These are phyloP conservation scores for Adiantum capillusveneris DNA, from an alignment of 75 land plant species.

Conservation along the genomic window DNA sequence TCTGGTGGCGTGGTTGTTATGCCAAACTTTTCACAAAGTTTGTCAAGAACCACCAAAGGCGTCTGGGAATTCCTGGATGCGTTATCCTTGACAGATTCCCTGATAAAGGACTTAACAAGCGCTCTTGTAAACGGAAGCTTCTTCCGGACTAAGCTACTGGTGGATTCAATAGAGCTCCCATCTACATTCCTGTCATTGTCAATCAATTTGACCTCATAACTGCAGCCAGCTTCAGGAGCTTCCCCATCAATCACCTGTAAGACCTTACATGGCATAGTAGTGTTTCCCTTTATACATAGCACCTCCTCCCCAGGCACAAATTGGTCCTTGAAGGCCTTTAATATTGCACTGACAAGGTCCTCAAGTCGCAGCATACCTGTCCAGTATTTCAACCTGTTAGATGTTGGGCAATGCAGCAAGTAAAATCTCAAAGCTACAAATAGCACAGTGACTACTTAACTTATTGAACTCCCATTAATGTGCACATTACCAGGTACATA, in stretches of 20 bases:
- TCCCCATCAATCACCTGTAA: conserved; percentile 25
- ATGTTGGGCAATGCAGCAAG: too few species aligned
- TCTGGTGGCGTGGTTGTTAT: conserved; percentile 52
- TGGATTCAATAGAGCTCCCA: conserved; percentile 17
- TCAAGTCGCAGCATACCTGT: conserved; percentile 34
- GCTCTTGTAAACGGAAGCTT: conserved; percentile 62
- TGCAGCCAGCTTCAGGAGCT: conserved; percentile 5
- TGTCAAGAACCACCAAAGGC: conserved; percentile 75
- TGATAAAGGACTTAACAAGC: conserved; percentile 64
- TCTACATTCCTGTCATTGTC: conserved; percentile 23
- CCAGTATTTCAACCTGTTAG: too few species aligned
- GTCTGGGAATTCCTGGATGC: conserved; percentile 16
- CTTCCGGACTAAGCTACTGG: conserved; percentile 46
- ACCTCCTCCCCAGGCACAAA: conserved; percentile 42
- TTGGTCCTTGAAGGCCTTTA: conserved; percentile 27
- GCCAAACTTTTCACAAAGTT: conserved; percentile 53
- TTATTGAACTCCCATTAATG: too few species aligned
- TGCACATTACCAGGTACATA: too few species aligned
- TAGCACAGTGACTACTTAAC: too few species aligned
- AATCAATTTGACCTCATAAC: conserved; percentile 41
- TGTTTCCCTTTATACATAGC: conserved; percentile 14
- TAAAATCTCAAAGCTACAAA: too few species aligned
- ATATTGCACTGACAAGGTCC: conserved; percentile 33
- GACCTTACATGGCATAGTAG: conserved; percentile 21
- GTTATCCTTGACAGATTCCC: conserved; percentile 62